Percentiles rank a stretch among this genome's conserved stretches.
Evolutionary conservation across 108 stramenopile genomes (phyloP).

Genomic region (Licmophora abbreviata): DNA sequence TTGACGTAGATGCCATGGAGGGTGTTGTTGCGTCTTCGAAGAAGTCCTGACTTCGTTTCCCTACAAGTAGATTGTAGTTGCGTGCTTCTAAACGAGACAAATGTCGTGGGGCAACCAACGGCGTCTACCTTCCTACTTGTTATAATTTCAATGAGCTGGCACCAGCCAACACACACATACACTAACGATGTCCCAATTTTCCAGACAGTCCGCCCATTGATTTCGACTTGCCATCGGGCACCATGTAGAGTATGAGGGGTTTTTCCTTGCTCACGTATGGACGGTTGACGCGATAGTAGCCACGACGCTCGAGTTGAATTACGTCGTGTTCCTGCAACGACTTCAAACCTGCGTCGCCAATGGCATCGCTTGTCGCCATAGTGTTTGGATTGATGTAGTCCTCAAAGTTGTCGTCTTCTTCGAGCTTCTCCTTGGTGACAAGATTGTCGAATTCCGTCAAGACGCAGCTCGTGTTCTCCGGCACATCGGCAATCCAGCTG

Average conservation of each 20-base stretch:
- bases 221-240: constrained; percentile 97
- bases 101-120: too few relatives aligned
- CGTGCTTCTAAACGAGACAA: too few relatives aligned
- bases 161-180: too few relatives aligned
- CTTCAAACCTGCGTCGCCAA: constrained; percentile 79
- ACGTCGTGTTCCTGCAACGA: constrained; percentile 80
- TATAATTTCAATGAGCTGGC: too few relatives aligned
- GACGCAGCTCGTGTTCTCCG: constrained; percentile 31
- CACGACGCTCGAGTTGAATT: constrained; percentile 96
- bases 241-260: constrained; percentile 86
- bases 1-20: constrained; percentile 60
- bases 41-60: too few relatives aligned
- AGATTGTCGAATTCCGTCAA: constrained; percentile 97
- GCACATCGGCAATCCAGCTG: constrained; percentile 84
- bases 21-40: constrained; percentile 1
- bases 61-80: too few relatives aligned
- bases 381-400: constrained; percentile 90
- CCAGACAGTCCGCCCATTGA: constrained; percentile 88
- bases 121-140: too few relatives aligned
- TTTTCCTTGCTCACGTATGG: constrained; percentile 81
- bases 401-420: constrained; percentile 93
- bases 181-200: constrained; percentile 84
- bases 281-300: constrained; percentile 90
- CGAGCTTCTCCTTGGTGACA: constrained; percentile 90
- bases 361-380: constrained; percentile 67